Evolutionary conservation across 2,329 filamentous ascomycete genomes (phyloP).

Genomic region (Eutypa lata): DNA sequence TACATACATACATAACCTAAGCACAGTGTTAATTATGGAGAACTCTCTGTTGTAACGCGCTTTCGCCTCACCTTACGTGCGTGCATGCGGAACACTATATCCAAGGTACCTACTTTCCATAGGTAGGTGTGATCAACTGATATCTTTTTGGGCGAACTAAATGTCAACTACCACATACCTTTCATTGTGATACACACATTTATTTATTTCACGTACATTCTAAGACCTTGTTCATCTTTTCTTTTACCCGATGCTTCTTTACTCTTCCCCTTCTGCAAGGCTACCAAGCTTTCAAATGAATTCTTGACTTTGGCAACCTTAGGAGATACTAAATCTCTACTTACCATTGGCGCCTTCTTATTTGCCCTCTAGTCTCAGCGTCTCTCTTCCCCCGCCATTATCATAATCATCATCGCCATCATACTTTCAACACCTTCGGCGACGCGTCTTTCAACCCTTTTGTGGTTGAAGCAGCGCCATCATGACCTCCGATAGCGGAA

Average conservation of each 20-base stretch:
- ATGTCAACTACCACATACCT: no score
- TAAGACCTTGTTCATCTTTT: not conserved
- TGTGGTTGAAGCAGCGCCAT: constrained; percentile 5
- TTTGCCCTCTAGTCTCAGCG: no score
- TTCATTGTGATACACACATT: not conserved
- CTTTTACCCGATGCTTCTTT: not conserved
- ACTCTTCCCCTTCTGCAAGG: constrained; percentile 6
- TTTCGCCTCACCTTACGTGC: no score
- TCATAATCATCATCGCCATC: not conserved
- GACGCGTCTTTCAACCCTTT: not conserved
- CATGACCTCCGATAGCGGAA: constrained; percentile 14
- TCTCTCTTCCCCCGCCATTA: not conserved
- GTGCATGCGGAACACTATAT: no score
- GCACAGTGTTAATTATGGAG: no score
- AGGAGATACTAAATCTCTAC: not conserved
- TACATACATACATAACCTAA: no score
- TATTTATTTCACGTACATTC: not conserved
- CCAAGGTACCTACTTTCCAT: no score
- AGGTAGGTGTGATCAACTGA: no score
- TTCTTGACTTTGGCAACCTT: constrained; percentile 2
- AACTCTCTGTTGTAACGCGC: no score
- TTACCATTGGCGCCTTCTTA: not conserved
- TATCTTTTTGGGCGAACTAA: no score
- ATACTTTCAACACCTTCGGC: not conserved
- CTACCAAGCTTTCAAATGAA: not conserved